Evolutionary conservation across 345 rosid genomes (phyloP), one percentile per base, ranked within the genome.

Genomic region (Zanthoxylum bungeanum): DNA sequence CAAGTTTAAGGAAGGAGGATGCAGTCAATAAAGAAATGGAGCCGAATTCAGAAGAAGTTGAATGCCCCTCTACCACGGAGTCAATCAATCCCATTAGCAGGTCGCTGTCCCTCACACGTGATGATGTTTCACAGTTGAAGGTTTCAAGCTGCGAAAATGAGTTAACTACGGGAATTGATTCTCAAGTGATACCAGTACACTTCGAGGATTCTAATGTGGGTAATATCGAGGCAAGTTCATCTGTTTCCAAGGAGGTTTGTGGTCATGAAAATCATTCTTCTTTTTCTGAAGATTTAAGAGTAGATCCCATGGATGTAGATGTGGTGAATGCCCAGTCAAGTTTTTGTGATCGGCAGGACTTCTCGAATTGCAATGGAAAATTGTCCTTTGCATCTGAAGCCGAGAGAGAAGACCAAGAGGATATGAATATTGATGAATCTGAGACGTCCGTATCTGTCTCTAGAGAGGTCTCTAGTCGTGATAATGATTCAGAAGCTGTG

Each of bases 31-130:
- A 56, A 52, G 81, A 79, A 57, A 64, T 10, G 22, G 75, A 73
- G 57, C 47, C 76, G 63, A 69, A 44, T 77, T 64, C 70, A 73
- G 64, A 72, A 56, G 87, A 69, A 63, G 66, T 31, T 50, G 82
- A 79, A 73, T 61, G 72, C 73, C 60, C 72, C 8, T 51, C 69
- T 10, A 36, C 69, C 39, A 24, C n/a, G n/a, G 80, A 57, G 57
- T 66, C 73, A 7, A n/a, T 30, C 46, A 59, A 34, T 44, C 66
- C 57, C 16, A 33, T 33, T 14, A 72, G 53, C 57, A 33, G 21
- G 56, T 75, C 77, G 55, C 68, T 2, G 10, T 69, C 75, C 34
- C 60, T 70, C 9, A 5, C 21, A 59, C 33, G 66, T 16, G 79
- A 74, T 17, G 64, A 64, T 56, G 75, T 52, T 71, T 42, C 80